phyloP scores from a whole-genome alignment of 177 flowering plant genomes.

The Tripterygium wilfordii region DNA sequence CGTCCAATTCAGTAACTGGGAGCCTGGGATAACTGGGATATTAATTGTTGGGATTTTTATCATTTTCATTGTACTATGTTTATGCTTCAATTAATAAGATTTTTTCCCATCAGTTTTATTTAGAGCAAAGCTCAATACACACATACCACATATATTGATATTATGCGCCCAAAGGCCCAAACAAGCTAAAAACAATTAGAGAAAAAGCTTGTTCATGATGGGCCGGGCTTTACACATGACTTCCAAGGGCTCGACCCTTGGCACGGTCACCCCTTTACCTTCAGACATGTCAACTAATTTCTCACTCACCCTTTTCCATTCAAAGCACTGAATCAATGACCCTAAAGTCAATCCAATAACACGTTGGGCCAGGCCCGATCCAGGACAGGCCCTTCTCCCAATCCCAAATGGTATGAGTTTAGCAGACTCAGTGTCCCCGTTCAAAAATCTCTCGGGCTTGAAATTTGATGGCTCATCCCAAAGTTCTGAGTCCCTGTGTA shows the following conservation, averaged over 20 bases:
- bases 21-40: no score
- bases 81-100: no score
- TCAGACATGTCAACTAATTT: conserved; percentile 33
- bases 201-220: neutral
- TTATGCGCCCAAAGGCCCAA: no score
- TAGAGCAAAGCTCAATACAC: no score
- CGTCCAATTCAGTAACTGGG: no score
- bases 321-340: conserved; percentile 25
- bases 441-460: conserved; percentile 42
- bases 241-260: conserved; percentile 13
- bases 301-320: conserved; percentile 35
- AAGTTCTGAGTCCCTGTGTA: conserved; percentile 36
- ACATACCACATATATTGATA: no score
- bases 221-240: conserved; percentile 15
- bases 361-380: conserved; percentile 12
- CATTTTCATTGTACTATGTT: no score
- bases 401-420: conserved; percentile 28
- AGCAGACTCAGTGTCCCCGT: conserved; percentile 1
- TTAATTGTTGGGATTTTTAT: no score
- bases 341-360: conserved; percentile 16
- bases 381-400: conserved; percentile 28
- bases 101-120: no score
- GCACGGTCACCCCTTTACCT: conserved; percentile 15
- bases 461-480: conserved; percentile 39
- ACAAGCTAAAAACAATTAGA: no score